A percentile compares a stretch with the other conserved stretches of the same genome.
Evolutionary conservation across 2,329 filamentous ascomycete species (phyloP).

Genomic region (Chalaropsis thielavioides): DNA sequence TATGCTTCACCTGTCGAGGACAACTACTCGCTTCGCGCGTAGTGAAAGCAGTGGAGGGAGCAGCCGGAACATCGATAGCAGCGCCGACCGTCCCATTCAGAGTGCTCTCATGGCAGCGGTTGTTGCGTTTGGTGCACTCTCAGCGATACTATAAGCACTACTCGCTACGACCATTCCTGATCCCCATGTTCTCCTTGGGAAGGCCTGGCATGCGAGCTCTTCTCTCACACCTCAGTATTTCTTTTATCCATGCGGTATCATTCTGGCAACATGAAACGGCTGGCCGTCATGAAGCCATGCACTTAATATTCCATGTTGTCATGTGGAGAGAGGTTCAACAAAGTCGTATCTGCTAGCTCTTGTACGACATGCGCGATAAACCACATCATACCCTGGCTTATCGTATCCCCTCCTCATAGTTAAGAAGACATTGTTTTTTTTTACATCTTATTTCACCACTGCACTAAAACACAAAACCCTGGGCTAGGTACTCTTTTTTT

Average conservation of each 20-base stretch:
- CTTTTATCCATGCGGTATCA: not conserved
- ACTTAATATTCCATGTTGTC: not conserved
- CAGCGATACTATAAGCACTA: not conserved
- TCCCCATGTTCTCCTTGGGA: not conserved
- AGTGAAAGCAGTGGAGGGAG: constrained; percentile 9
- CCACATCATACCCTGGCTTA: not conserved
- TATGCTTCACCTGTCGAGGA: not conserved
- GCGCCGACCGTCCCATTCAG: constrained; percentile 16
- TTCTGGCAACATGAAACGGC: constrained; percentile 2
- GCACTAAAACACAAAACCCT: not conserved
- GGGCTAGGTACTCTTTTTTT: not conserved
- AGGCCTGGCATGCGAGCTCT: not conserved
- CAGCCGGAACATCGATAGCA: constrained; percentile 16
- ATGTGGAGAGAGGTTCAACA: not conserved
- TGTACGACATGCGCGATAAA: not conserved
- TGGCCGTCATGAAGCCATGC: constrained; percentile 5
- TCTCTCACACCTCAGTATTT: not conserved
- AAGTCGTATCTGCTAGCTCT: not conserved
- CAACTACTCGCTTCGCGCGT: not conserved
- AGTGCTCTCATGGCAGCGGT: constrained; percentile 15
- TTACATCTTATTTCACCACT: not conserved
- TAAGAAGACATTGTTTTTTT: not conserved
- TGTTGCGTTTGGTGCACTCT: constrained; percentile 15
- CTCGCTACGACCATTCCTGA: not conserved
- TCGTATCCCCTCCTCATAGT: not conserved